Conservation (phyloP, 1,284 basidiomycete species). For the Microbotryum scabiosae region DNA sequence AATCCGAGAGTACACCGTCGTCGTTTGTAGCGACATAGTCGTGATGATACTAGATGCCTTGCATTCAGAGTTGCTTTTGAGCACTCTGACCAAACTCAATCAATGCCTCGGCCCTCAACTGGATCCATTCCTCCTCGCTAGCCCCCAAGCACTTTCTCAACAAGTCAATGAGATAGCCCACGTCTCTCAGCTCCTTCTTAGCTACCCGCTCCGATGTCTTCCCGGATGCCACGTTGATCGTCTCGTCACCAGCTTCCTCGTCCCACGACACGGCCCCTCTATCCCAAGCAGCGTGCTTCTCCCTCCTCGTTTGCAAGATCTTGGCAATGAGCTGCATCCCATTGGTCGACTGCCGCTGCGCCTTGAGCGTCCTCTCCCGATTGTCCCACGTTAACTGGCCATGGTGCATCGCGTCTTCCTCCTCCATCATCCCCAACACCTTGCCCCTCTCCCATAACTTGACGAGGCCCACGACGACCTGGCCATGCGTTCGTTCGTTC, state of each 20-base stretch:
- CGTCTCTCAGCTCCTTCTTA: slow-evolving; percentile 15
- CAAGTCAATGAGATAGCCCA: slow-evolving; percentile 16
- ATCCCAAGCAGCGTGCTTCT: background rate
- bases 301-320: slow-evolving; percentile 13
- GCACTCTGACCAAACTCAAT: slow-evolving; percentile 5
- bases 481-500: slow-evolving; percentile 15
- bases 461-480: slow-evolving; percentile 25
- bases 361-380: slow-evolving; percentile 1
- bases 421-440: background rate
- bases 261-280: background rate
- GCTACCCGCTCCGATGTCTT: slow-evolving; percentile 6
- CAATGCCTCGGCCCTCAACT: background rate
- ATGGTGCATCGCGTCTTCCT: background rate
- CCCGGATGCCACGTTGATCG: background rate
- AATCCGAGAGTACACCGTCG: too few relatives aligned
- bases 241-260: background rate
- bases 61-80: too few relatives aligned
- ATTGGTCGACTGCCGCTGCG: background rate
- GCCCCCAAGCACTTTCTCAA: slow-evolving; percentile 8
- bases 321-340: slow-evolving; percentile 7
- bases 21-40: too few relatives aligned
- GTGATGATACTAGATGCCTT: too few relatives aligned
- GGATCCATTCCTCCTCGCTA: slow-evolving; percentile 2
- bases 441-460: slow-evolving; percentile 20
- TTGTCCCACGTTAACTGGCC: background rate